Evolutionary conservation across 805 yeast genomes (phyloP).

Genomic region (Saturnispora saitoi): DNA sequence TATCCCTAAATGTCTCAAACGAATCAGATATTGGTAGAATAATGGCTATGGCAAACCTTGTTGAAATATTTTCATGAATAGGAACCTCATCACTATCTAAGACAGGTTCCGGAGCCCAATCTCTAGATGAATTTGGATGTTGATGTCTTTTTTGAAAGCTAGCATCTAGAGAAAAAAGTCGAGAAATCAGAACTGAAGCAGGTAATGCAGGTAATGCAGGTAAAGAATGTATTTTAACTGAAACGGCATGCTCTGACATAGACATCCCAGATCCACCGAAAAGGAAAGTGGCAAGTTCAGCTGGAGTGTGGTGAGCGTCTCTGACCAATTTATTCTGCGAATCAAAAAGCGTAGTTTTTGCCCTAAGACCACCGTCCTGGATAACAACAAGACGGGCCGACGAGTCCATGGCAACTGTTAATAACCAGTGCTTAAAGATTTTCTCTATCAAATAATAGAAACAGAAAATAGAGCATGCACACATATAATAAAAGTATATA

Average conservation of each 20-base stretch:
- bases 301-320: slow-evolving; percentile 33
- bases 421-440: neutral
- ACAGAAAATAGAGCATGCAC: too few relatives aligned
- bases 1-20: slow-evolving; percentile 27
- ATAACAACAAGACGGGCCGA: slow-evolving; percentile 27
- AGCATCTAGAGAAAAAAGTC: slow-evolving; percentile 32
- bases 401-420: slow-evolving; percentile 2
- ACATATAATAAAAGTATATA: neutral
- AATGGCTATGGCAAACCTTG: slow-evolving; percentile 40
- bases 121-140: slow-evolving; percentile 9
- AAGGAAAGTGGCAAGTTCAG: slow-evolving; percentile 43
- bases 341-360: slow-evolving; percentile 43
- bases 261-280: slow-evolving; percentile 49
- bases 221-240: slow-evolving; percentile 40
- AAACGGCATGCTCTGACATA: slow-evolving; percentile 34
- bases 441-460: neutral
- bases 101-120: slow-evolving; percentile 39
- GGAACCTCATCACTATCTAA: slow-evolving; percentile 26
- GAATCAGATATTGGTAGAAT: slow-evolving; percentile 36
- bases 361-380: slow-evolving; percentile 43
- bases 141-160: slow-evolving; percentile 13
- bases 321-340: slow-evolving; percentile 25
- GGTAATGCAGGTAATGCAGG: slow-evolving; percentile 33
- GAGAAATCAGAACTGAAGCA: slow-evolving; percentile 36
- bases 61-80: slow-evolving; percentile 12